Evolutionary conservation across 495 filamentous ascomycete genomes (phyloP).

Genomic region (Neurospora sp.): DNA sequence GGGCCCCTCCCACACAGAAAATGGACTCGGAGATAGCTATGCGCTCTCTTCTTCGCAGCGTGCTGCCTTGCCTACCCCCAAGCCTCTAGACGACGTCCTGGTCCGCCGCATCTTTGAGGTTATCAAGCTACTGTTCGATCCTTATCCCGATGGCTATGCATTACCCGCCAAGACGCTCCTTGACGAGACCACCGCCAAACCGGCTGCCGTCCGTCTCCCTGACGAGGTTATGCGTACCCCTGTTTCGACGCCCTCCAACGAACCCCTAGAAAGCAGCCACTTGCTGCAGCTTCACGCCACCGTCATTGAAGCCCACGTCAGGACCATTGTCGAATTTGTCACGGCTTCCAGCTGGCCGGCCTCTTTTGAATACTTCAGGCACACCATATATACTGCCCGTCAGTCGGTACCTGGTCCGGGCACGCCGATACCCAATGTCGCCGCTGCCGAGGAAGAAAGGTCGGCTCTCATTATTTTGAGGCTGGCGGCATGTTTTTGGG

Average conservation of each 20-base stretch:
- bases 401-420: conserved; percentile 31
- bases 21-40: background rate
- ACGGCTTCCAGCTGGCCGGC: conserved; percentile 50
- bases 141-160: conserved; percentile 38
- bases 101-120: conserved; percentile 32
- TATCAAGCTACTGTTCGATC: conserved; percentile 33
- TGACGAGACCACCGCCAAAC: conserved; percentile 28
- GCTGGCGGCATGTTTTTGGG: conserved; percentile 48
- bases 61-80: conserved; percentile 16
- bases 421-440: conserved; percentile 23
- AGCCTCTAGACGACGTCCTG: conserved; percentile 28
- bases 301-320: conserved; percentile 39
- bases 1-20: conserved; percentile 14
- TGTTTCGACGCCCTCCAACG: conserved; percentile 29
- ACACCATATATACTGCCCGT: conserved; percentile 37
- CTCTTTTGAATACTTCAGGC: conserved; percentile 44
- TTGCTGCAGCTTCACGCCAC: conserved; percentile 19
- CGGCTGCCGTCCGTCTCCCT: conserved; percentile 18
- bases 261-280: conserved; percentile 27
- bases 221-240: conserved; percentile 27
- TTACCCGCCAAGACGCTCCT: conserved; percentile 36
- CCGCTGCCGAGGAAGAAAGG: conserved; percentile 42
- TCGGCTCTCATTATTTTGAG: conserved; percentile 39
- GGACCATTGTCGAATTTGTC: conserved; percentile 46
- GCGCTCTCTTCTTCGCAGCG: conserved; percentile 15